Evolutionary conservation across 2,329 filamentous ascomycete species (phyloP).

Genomic region (Sarocladiaceae sp.): DNA sequence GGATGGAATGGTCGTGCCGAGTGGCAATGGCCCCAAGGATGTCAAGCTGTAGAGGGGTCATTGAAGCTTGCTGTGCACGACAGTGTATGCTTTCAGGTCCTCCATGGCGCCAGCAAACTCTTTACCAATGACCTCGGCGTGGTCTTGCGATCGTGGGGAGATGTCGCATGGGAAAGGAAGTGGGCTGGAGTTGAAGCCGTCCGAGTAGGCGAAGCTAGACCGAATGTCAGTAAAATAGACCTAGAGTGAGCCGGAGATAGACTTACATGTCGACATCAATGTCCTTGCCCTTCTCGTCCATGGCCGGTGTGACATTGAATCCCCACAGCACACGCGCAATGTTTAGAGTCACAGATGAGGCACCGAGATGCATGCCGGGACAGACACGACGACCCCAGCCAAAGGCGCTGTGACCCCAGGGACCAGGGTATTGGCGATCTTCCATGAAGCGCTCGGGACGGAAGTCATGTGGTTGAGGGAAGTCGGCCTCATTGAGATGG

Average conservation of each 20-base stretch:
- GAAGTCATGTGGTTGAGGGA: conserved; percentile 35
- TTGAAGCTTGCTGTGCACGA: conserved; percentile 17
- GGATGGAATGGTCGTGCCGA: conserved; percentile 40
- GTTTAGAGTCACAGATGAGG: conserved; percentile 42
- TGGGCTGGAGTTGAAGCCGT: conserved; percentile 38
- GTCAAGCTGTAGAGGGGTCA: conserved; percentile 12
- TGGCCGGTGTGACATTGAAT: conserved; percentile 34
- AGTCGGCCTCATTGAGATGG: conserved; percentile 36
- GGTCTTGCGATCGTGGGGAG: conserved; percentile 25
- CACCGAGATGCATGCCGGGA: conserved; percentile 45
- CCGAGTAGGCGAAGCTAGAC: conserved; percentile 34
- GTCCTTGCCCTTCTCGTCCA: conserved; percentile 22
- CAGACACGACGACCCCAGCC: conserved; percentile 38
- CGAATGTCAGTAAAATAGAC: rapidly evolving
- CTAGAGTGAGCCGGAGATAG: background rate
- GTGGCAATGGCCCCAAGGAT: conserved; percentile 15
- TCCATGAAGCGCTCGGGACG: conserved; percentile 30
- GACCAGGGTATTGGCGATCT: conserved; percentile 29
- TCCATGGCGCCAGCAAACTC: conserved; percentile 23
- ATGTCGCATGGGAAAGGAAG: conserved; percentile 37
- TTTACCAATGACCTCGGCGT: conserved; percentile 26
- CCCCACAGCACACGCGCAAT: conserved; percentile 50
- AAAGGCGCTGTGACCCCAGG: conserved; percentile 33
- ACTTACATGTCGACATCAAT: conserved; percentile 36
- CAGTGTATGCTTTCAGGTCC: conserved; percentile 22